These are phyloP conservation scores for Xylaria sp. DNA, from an alignment of 2,329 filamentous ascomycete species.

Conservation along the genomic window DNA sequence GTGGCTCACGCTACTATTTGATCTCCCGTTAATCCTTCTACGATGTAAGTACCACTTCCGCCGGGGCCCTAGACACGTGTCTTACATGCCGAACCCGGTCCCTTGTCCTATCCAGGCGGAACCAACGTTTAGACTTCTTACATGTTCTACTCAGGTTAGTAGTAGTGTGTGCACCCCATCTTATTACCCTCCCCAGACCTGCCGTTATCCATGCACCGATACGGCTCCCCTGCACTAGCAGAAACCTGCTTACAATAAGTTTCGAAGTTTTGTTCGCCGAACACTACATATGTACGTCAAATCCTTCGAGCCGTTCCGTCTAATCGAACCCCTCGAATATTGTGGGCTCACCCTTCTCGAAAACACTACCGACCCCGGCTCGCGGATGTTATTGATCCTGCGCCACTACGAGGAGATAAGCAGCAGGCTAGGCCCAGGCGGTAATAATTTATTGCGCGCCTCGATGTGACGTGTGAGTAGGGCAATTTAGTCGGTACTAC, in stretches of 20 bases:
- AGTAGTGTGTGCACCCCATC: slow-evolving; percentile 23
- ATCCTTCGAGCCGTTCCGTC: slow-evolving; percentile 33
- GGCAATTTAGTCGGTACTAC: slow-evolving; percentile 27
- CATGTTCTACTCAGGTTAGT: slow-evolving; percentile 8
- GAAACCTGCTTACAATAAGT: slow-evolving; percentile 31
- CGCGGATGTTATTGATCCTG: slow-evolving; percentile 35
- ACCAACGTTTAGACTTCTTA: slow-evolving; percentile 21
- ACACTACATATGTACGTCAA: slow-evolving; percentile 25
- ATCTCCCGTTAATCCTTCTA: slow-evolving; percentile 20
- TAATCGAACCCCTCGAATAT: slow-evolving; percentile 23
- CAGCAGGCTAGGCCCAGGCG: slow-evolving; percentile 8
- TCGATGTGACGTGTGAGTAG: slow-evolving; percentile 24
- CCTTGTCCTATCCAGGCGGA: slow-evolving; percentile 24
- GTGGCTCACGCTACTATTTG: slow-evolving; percentile 29
- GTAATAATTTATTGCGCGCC: slow-evolving; percentile 16
- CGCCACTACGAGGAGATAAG: slow-evolving; percentile 31
- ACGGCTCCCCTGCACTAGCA: slow-evolving; percentile 22
- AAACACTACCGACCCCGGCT: slow-evolving; percentile 33
- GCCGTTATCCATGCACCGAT: slow-evolving; percentile 6
- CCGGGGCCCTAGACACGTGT: slow-evolving; percentile 30
- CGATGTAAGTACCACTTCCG: neutral
- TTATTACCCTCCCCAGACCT: slow-evolving; percentile 30
- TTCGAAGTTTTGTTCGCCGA: slow-evolving; percentile 20
- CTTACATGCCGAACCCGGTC: slow-evolving; percentile 28
- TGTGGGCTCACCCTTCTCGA: slow-evolving; percentile 24